Evolutionary conservation across 257 asterid genomes (phyloP).

Genomic region (Ilex aquifolium): DNA sequence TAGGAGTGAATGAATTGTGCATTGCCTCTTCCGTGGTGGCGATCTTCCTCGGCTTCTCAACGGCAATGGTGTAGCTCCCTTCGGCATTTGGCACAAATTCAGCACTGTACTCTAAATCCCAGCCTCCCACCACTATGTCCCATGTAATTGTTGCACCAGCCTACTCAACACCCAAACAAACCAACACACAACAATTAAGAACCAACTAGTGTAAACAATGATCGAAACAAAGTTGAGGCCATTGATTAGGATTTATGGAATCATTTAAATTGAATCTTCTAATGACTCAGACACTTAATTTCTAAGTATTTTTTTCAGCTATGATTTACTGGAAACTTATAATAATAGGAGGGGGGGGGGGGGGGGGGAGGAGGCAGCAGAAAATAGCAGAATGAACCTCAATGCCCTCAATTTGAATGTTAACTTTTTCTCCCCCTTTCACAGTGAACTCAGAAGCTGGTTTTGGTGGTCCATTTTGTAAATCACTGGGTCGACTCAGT

Average conservation of each 20-base stretch:
- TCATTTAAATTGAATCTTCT: no score
- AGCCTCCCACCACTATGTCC: slow-evolving; percentile 91
- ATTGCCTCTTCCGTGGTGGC: slow-evolving; percentile 49
- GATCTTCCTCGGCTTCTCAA: slow-evolving; percentile 62
- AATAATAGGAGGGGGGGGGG: neutral
- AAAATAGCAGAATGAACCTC: slow-evolving; percentile 44
- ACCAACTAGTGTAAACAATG: neutral
- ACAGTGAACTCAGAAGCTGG: slow-evolving; percentile 8
- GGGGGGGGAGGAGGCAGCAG: neutral
- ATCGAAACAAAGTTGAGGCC: no score
- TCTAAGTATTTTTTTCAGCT: no score
- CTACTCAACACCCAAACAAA: slow-evolving; percentile 15
- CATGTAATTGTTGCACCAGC: slow-evolving; percentile 70
- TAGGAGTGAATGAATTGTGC: slow-evolving; percentile 54
- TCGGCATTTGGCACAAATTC: slow-evolving; percentile 60
- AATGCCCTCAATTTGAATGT: slow-evolving; percentile 92
- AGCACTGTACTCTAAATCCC: slow-evolving; percentile 81
- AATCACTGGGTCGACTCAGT: no score
- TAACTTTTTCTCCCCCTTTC: slow-evolving; percentile 89
- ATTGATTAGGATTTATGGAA: no score
- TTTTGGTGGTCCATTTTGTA: no score
- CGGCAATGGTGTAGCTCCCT: slow-evolving; percentile 72
- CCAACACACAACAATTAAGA: neutral
- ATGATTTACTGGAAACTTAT: neutral
- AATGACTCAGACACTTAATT: no score